Percentiles rank a stretch among this genome's conserved stretches.
phyloP scores from a whole-genome alignment of 2,329 filamentous ascomycete genomes.

The Fusarium sp. region DNA sequence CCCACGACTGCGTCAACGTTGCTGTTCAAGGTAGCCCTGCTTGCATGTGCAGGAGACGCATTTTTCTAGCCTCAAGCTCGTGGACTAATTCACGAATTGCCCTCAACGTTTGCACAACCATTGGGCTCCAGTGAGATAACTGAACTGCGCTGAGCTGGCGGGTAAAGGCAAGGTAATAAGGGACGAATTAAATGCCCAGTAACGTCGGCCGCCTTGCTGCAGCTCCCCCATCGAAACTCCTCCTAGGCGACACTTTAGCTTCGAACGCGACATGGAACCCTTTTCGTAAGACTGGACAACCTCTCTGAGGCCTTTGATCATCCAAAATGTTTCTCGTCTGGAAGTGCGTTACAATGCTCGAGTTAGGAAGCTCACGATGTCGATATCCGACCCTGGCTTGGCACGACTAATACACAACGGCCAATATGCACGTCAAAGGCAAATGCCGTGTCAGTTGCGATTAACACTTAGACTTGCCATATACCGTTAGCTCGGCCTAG shows the following conservation, averaged over 20 bases:
- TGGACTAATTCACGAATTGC: neutral
- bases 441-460: slow-evolving; percentile 24
- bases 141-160: slow-evolving; percentile 11
- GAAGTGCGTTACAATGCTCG: neutral
- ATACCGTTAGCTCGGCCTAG: slow-evolving; percentile 17
- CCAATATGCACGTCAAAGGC: slow-evolving; percentile 28
- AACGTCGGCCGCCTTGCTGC: slow-evolving; percentile 38
- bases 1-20: neutral
- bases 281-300: slow-evolving; percentile 23
- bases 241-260: slow-evolving; percentile 28
- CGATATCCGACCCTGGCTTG: slow-evolving; percentile 15
- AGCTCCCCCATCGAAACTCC: slow-evolving; percentile 25
- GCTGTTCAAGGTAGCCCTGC: slow-evolving; percentile 8
- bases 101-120: neutral
- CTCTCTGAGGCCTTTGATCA: slow-evolving; percentile 7
- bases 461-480: slow-evolving; percentile 24
- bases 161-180: slow-evolving; percentile 21
- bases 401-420: slow-evolving; percentile 24
- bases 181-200: slow-evolving; percentile 30
- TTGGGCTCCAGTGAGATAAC: slow-evolving; percentile 9
- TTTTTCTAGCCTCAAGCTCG: neutral
- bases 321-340: neutral
- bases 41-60: slow-evolving; percentile 10
- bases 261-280: slow-evolving; percentile 33
- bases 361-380: slow-evolving; percentile 11